Conservation (phyloP, 768 basidiomycete genomes). For the Leccinum variicolor region DNA sequence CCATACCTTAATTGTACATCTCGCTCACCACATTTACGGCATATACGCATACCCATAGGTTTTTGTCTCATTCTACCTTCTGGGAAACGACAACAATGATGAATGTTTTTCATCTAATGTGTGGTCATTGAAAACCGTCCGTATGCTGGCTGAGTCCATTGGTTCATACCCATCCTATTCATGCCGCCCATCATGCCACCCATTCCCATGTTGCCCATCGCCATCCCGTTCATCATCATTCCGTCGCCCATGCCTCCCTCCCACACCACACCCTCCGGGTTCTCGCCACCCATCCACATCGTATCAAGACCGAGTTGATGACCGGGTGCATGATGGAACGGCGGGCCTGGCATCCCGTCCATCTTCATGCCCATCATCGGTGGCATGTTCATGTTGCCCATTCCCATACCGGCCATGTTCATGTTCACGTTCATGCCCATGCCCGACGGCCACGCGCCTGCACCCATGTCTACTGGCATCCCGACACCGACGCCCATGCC, state of each 20-base stretch:
- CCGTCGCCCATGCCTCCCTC: slow-evolving; percentile 38
- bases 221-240: slow-evolving; percentile 42
- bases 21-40: slow-evolving; percentile 20
- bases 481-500: slow-evolving; percentile 32
- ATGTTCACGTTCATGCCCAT: slow-evolving; percentile 36
- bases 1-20: slow-evolving; percentile 26
- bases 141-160: slow-evolving; percentile 35
- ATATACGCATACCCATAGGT: slow-evolving; percentile 26
- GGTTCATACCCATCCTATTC: slow-evolving; percentile 40
- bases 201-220: slow-evolving; percentile 34
- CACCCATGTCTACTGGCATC: slow-evolving; percentile 33
- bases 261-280: slow-evolving; percentile 34
- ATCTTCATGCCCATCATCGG: slow-evolving; percentile 41
- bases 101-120: neutral
- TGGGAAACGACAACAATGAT: slow-evolving; percentile 1
- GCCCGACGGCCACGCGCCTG: slow-evolving; percentile 21
- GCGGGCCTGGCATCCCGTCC: slow-evolving; percentile 27
- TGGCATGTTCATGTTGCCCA: slow-evolving; percentile 36
- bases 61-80: slow-evolving; percentile 3
- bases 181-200: slow-evolving; percentile 32
- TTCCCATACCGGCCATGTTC: slow-evolving; percentile 38
- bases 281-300: slow-evolving; percentile 36
- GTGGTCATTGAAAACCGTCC: slow-evolving; percentile 30
- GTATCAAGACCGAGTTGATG: slow-evolving; percentile 23
- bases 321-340: slow-evolving; percentile 21